Percentiles rank a stretch among this genome's conserved stretches.
These are phyloP conservation scores for Anaeromyces robustus DNA, from an alignment of 192 early-diverging fungal species.

Conservation along the genomic window DNA sequence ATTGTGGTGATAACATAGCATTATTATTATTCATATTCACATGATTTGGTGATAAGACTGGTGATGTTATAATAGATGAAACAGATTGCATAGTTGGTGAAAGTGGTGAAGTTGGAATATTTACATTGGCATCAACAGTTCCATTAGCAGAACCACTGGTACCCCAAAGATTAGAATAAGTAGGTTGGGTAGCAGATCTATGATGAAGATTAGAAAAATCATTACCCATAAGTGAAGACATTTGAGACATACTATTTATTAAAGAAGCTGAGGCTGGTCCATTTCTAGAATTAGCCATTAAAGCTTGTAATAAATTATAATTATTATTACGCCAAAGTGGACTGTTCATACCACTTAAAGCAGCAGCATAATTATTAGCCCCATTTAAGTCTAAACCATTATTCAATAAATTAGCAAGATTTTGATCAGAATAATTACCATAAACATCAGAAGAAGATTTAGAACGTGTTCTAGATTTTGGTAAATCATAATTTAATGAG, in stretches of 20 bases:
- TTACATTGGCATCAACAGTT: neutral
- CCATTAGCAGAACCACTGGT: conserved; percentile 4
- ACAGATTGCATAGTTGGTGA: neutral
- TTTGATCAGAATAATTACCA: conserved; percentile 31
- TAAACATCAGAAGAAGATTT: conserved; percentile 54
- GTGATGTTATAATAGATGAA: neutral
- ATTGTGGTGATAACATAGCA: conserved; percentile 19
- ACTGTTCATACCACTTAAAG: conserved; percentile 25
- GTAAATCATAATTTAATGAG: conserved; percentile 26
- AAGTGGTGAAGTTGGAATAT: conserved; percentile 6
- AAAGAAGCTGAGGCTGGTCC: neutral
- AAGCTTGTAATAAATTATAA: conserved; percentile 10
- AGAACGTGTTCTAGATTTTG: conserved; percentile 32
- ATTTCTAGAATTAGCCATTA: neutral
- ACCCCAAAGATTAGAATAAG: conserved; percentile 8
- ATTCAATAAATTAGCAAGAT: conserved; percentile 18
- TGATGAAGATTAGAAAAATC: conserved; percentile 22
- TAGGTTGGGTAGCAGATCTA: conserved; percentile 33
- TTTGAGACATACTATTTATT: neutral
- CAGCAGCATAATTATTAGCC: conserved; percentile 22
- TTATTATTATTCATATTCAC: conserved; percentile 16
- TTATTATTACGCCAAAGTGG: conserved; percentile 28
- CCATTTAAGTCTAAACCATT: conserved; percentile 4
- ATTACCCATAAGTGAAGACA: neutral
- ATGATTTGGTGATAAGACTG: conserved; percentile 13